Conservation (phyloP, 495 filamentous ascomycete species). For the Penicillium desertorum region DNA sequence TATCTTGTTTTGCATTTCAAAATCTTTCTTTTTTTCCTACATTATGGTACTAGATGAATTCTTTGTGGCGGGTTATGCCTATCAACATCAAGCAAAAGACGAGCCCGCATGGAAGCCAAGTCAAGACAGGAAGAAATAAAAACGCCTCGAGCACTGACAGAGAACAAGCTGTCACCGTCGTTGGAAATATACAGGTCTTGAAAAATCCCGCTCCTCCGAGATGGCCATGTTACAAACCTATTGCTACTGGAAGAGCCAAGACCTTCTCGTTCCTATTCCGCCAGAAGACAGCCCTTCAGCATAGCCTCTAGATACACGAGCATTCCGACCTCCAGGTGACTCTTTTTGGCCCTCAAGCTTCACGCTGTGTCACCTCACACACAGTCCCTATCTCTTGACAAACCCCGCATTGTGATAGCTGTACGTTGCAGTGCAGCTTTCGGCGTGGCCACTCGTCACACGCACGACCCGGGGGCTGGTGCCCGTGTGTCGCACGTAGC, state of each 20-base stretch:
- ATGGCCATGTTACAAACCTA: not conserved
- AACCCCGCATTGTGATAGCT: conserved; percentile 50
- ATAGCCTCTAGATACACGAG: conserved; percentile 9
- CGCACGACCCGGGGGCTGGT: conserved; percentile 15
- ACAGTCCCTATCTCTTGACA: conserved; percentile 49
- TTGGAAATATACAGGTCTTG: not conserved
- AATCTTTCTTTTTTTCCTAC: not conserved
- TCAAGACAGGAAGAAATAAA: not conserved
- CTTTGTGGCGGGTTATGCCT: not conserved
- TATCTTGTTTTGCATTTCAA: not conserved
- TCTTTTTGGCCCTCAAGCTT: conserved; percentile 54
- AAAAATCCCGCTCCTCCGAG: not conserved
- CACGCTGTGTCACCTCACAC: conserved; percentile 48
- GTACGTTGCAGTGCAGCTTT: conserved; percentile 51
- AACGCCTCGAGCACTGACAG: not conserved
- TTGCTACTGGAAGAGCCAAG: not conserved
- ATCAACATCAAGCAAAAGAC: not conserved
- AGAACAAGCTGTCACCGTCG: not conserved
- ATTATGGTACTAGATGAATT: not conserved
- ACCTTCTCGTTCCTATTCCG: not conserved
- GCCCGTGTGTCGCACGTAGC: not conserved
- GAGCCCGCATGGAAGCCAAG: not conserved
- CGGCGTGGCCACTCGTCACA: conserved; percentile 48
- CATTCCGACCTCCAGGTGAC: conserved; percentile 48
- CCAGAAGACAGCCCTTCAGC: not conserved